These are phyloP conservation scores for Pyrus bretschneideri DNA, from an alignment of 306 rosid genomes.

Conservation along the genomic window DNA sequence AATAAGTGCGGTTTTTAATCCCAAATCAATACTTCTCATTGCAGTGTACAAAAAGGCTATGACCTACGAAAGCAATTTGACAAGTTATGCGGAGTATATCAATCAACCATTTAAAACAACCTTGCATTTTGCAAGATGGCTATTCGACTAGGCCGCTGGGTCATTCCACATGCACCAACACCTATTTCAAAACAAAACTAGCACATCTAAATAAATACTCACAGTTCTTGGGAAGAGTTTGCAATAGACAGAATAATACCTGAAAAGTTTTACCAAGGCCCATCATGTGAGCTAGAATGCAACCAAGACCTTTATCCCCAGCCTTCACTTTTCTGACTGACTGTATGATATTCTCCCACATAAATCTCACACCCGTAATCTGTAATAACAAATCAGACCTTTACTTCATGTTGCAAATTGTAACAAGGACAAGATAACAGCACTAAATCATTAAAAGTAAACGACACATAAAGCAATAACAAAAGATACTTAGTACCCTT, in stretches of 20 bases:
- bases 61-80: constrained; percentile 49
- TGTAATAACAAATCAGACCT: constrained; percentile 30
- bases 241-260: constrained; percentile 36
- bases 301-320: constrained; percentile 98
- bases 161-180: neutral
- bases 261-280: constrained; percentile 99
- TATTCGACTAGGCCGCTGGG: neutral
- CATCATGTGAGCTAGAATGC: constrained; percentile 97
- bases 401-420: neutral
- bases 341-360: constrained; percentile 98
- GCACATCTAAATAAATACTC: neutral
- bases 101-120: constrained; percentile 12
- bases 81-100: constrained; percentile 17
- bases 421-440: neutral
- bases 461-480: neutral
- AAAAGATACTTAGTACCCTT: neutral
- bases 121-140: neutral
- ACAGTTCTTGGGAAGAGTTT: neutral
- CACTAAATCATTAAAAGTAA: neutral
- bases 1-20: constrained; percentile 79
- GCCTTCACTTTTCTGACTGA: constrained; percentile 80
- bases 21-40: constrained; percentile 81
- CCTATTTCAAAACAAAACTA: neutral
- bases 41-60: constrained; percentile 93
- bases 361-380: constrained; percentile 83